Percentiles rank a stretch among this genome's conserved stretches.
Evolutionary conservation across 805 yeast species (phyloP).

Genomic region (Candida ovalis): DNA sequence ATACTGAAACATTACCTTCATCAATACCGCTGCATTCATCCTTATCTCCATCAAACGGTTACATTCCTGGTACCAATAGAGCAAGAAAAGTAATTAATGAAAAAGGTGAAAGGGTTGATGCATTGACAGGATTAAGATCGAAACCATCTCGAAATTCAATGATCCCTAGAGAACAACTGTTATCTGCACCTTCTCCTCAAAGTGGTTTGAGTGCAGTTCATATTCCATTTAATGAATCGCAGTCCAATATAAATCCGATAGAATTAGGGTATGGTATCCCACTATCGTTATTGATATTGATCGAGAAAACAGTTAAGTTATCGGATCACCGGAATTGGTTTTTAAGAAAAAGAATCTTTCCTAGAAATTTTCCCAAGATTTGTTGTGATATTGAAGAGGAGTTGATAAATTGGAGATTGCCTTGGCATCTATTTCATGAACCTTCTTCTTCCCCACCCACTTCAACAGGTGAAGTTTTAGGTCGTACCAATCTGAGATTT

Average conservation of each 20-base stretch:
- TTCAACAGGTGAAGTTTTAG: conserved; percentile 5
- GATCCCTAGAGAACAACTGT: conserved; percentile 12
- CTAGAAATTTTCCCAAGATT: conserved; percentile 51
- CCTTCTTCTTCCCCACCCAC: conserved; percentile 1
- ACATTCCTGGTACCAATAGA: conserved; percentile 1
- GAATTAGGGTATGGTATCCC: conserved; percentile 50
- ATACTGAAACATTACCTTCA: background rate
- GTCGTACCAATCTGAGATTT: conserved; percentile 21
- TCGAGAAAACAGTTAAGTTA: conserved; percentile 42
- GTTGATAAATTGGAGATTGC: conserved; percentile 42
- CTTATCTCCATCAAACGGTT: background rate
- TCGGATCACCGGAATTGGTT: conserved; percentile 53
- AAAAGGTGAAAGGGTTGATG: conserved; percentile 11
- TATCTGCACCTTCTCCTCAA: background rate
- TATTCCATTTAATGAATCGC: conserved; percentile 15
- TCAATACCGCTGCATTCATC: background rate
- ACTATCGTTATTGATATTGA: conserved; percentile 39
- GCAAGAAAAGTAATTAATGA: background rate
- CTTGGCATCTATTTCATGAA: conserved; percentile 39
- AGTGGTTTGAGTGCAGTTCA: conserved; percentile 14
- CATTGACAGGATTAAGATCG: conserved; percentile 17
- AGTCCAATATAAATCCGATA: conserved; percentile 19
- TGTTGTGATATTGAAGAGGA: conserved; percentile 55
- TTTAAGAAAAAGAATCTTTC: conserved; percentile 36
- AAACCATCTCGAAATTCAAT: conserved; percentile 5